These are phyloP conservation scores for Trichoderma brevicompactum DNA, from an alignment of 2,329 filamentous ascomycete genomes.

Conservation along the genomic window DNA sequence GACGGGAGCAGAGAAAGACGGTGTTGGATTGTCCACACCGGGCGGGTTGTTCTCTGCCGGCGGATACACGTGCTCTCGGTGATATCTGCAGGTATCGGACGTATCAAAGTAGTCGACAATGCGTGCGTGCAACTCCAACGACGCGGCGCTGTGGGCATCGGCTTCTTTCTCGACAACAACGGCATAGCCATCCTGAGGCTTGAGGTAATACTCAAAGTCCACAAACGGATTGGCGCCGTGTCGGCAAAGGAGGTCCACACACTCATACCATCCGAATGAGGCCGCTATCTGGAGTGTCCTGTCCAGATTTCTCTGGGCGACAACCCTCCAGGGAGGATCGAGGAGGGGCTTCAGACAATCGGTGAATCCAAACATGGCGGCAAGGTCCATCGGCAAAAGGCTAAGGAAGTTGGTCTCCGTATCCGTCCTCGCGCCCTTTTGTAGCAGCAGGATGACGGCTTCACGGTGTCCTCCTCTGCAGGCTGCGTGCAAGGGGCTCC, in stretches of 20 bases:
- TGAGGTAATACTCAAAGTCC: slow-evolving; percentile 9
- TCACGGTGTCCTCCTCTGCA: slow-evolving; percentile 21
- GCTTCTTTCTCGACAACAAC: slow-evolving; percentile 5
- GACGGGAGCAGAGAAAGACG: neutral
- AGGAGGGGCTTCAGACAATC: slow-evolving; percentile 12
- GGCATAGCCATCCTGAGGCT: neutral
- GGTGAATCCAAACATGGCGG: slow-evolving; percentile 23
- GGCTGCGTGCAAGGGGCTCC: slow-evolving; percentile 23
- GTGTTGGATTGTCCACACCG: neutral
- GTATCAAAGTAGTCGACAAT: slow-evolving; percentile 15
- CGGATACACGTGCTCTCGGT: neutral
- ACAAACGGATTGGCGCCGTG: slow-evolving; percentile 21
- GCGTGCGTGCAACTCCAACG: neutral
- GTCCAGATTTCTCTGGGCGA: neutral
- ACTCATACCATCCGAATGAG: slow-evolving; percentile 14
- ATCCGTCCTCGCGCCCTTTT: neutral
- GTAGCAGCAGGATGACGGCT: slow-evolving; percentile 9
- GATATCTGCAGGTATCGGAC: slow-evolving; percentile 1
- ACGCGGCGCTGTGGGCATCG: neutral
- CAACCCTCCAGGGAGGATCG: neutral
- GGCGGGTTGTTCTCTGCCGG: neutral
- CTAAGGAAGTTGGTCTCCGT: slow-evolving; percentile 2
- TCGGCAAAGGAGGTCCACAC: slow-evolving; percentile 5
- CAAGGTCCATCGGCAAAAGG: slow-evolving; percentile 24
- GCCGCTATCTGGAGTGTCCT: slow-evolving; percentile 16